Base-by-base conservation (phyloP, 2,329 filamentous ascomycete species). In the Colletotrichum sidae region DNA sequence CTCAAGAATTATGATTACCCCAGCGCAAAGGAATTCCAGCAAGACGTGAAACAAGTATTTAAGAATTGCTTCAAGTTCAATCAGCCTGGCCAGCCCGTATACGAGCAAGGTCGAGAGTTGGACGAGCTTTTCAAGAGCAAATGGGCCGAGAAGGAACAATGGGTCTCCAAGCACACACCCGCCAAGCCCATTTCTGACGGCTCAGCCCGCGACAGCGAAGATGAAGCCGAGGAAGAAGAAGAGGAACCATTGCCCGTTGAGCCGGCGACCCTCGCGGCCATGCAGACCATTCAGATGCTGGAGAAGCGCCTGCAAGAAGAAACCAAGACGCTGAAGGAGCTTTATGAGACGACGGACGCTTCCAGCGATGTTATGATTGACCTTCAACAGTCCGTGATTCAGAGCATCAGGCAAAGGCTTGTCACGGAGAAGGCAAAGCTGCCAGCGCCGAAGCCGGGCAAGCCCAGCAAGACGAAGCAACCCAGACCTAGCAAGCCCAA, bases 61-160 rank as follows among this genome's bases (percentile, higher is more conserved):
- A 85, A 88, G 70, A 99, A 99, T 76, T 97, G 95, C 77, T 93
- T 89, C 81, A 90, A 91, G 68, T 99, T 98, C 85, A 99, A 99
- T 71, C 81, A 83, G 3, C 82, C 86, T 1, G 90, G 88, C 8
- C 93, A 96, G 68, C 84, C 89, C 1, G 92, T 96, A 13, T 90
- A 92, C 63, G 76, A 84, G 37, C 84, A 91, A 69, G 95, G 93
- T 11, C 88, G 91, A 70, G 81, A 89, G 65, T 81, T 97, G 3
- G 89, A 97, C 75, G 85, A 87, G 5, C 74, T 95, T 1, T 97
- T 97, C 78, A 89, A 92, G 66, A 77, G 78, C 6, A 86, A 94
- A 73, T 94, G 95, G 89, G 83, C 84, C 8, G 88, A 90, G 72
- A 97, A 97, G 79, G 86, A 92, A 15, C 86, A 88, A 42, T 98